Evolutionary conservation across 208 protist genomes (phyloP), one percentile per base, ranked within the genome.

Genomic region (Angomonas desouzai): DNA sequence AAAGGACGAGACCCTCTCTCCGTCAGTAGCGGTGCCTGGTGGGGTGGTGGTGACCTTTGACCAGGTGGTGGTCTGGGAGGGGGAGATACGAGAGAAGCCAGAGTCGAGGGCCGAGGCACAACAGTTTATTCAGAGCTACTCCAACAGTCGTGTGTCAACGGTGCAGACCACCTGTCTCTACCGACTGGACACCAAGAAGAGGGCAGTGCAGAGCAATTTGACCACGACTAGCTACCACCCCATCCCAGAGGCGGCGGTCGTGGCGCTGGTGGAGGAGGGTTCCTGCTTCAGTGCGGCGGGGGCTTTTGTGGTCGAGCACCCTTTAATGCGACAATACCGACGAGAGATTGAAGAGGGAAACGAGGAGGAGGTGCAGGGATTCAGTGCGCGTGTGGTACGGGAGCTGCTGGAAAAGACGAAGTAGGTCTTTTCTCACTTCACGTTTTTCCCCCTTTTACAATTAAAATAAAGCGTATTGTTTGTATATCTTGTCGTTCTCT

Each of bases 41-140:
- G 69, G 65, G 25, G 76, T 91, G 11, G 84, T 75, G 1, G 60
- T 95, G 0, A 90, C 87, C 3, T 93, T 90, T 76, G 89, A 96
- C 63, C 89, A 96, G 64, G 89, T 96, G 0, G 83, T 93, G 9
- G 61, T 87, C 55, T 92, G 76, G 64, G 58, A 83, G 28, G 75
- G 72, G 20, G 72, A 96, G 45, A 81, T 96, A 20, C 89, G 89
- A 10, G 86, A 96, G 56, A 96, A 96, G 62, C 89, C 89, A 1
- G 61, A 64, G 16, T 76, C 68, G 6, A 30, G 38, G 16, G 80
- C 77, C 34, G 72, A 96, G 59, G 68, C 63, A 4, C 36, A 55
- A 10, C 36, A 27, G 16, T 96, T 92, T 66, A 66, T 96, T 16
- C 32, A 23, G 11, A 76, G 64, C 18, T 96, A 96, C 64, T 91